Conservation (phyloP, 257 asterid genomes). For the Solanum gracilifrons region DNA sequence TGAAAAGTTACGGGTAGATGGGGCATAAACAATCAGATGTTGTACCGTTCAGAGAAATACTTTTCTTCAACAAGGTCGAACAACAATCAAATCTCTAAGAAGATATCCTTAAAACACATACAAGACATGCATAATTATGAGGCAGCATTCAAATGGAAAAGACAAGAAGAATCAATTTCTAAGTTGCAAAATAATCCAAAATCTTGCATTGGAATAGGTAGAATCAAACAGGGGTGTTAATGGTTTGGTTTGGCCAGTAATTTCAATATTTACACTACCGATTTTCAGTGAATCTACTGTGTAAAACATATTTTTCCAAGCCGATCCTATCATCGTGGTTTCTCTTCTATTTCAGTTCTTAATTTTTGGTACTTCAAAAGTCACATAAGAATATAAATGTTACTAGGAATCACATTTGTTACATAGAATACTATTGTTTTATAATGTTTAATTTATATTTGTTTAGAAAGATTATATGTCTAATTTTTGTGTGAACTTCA, state of each 20-base stretch:
- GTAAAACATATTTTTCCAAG: neutral
- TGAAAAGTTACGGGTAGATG: conserved; percentile 13
- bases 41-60: neutral
- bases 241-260: neutral
- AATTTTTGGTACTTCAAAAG: neutral
- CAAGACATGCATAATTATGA: neutral
- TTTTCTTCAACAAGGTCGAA: neutral
- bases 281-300: neutral
- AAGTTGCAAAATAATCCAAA: neutral
- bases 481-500: neutral
- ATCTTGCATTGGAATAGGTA: neutral
- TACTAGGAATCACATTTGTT: neutral
- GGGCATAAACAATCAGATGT: neutral
- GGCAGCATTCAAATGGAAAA: neutral
- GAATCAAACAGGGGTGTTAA: neutral
- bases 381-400: neutral
- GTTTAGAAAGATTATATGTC: neutral
- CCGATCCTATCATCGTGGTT: neutral
- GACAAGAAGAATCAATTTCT: neutral
- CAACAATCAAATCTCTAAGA: neutral
- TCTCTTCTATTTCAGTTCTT: neutral
- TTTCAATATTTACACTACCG: neutral
- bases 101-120: neutral
- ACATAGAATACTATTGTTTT: neutral
- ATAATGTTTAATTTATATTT: neutral